These are phyloP conservation scores for Teunomyces panamensis DNA, from an alignment of 805 yeast species.

Conservation along the genomic window DNA sequence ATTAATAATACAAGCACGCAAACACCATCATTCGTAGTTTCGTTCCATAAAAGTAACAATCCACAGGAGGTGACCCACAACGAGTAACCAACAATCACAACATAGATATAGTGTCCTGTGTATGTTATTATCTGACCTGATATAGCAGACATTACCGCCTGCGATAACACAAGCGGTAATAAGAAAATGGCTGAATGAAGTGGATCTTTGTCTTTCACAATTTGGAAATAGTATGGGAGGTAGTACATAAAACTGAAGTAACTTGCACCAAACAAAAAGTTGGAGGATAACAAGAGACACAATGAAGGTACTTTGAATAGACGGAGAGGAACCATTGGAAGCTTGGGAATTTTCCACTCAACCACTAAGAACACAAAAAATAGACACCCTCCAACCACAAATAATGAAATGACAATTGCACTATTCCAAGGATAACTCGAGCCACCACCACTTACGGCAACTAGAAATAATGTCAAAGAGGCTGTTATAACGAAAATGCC, in stretches of 20 bases:
- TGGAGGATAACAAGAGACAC: constrained; percentile 27
- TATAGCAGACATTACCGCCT: constrained; percentile 38
- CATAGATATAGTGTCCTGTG: constrained; percentile 41
- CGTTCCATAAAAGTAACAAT: constrained; percentile 31
- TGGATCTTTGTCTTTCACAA: constrained; percentile 39
- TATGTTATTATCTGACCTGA: constrained; percentile 47
- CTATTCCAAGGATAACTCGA: constrained; percentile 54
- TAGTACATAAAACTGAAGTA: constrained; percentile 48
- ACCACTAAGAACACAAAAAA: constrained; percentile 44
- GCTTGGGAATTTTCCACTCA: constrained; percentile 47
- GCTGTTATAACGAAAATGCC: constrained; percentile 52
- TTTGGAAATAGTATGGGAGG: constrained; percentile 48
- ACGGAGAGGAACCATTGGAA: constrained; percentile 55
- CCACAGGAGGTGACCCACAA: constrained; percentile 43
- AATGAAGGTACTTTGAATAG: constrained; percentile 37
- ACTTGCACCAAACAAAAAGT: constrained; percentile 48
- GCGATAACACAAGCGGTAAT: constrained; percentile 45
- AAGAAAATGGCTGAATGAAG: constrained; percentile 40
- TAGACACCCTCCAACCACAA: constrained; percentile 34
- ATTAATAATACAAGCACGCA: constrained; percentile 26
- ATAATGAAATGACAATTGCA: constrained; percentile 31
- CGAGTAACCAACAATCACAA: constrained; percentile 40
- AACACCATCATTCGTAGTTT: constrained; percentile 30
- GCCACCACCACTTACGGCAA: constrained; percentile 66
- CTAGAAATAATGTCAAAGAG: constrained; percentile 46